These are phyloP conservation scores for Aspergillus biplanus DNA, from an alignment of 495 filamentous ascomycete species.

Conservation along the genomic window DNA sequence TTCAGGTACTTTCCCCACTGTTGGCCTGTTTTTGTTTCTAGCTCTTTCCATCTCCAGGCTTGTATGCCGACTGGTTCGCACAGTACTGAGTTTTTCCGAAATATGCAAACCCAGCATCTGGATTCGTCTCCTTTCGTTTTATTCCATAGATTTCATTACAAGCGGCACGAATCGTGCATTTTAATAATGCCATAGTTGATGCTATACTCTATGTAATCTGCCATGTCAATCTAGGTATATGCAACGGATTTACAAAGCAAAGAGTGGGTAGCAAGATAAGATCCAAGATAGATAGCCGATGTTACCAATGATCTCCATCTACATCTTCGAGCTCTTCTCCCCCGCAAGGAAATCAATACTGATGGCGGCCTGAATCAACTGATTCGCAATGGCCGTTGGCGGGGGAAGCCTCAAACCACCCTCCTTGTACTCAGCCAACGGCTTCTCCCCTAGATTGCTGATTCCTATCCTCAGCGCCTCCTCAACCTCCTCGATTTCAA, in stretches of 20 bases:
- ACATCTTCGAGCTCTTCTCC: slow-evolving; percentile 42
- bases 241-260: slow-evolving; percentile 13
- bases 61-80: background rate
- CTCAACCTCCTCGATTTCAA: slow-evolving; percentile 60
- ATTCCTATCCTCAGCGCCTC: slow-evolving; percentile 63
- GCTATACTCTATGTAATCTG: slow-evolving; percentile 5
- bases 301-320: slow-evolving; percentile 10
- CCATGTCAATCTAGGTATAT: background rate
- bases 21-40: no score
- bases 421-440: slow-evolving; percentile 70
- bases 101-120: background rate
- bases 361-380: slow-evolving; percentile 61
- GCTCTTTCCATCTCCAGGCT: background rate
- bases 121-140: background rate
- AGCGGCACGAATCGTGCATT: background rate
- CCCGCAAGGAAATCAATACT: slow-evolving; percentile 49
- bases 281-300: slow-evolving; percentile 2
- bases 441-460: slow-evolving; percentile 66
- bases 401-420: slow-evolving; percentile 74
- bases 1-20: no score
- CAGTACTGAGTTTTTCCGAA: background rate
- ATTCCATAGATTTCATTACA: background rate
- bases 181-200: background rate
- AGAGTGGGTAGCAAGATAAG: background rate
- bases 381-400: slow-evolving; percentile 78